Base-by-base conservation (phyloP, 352 stramenopile species). In the Phytophthora boehmeriae region DNA sequence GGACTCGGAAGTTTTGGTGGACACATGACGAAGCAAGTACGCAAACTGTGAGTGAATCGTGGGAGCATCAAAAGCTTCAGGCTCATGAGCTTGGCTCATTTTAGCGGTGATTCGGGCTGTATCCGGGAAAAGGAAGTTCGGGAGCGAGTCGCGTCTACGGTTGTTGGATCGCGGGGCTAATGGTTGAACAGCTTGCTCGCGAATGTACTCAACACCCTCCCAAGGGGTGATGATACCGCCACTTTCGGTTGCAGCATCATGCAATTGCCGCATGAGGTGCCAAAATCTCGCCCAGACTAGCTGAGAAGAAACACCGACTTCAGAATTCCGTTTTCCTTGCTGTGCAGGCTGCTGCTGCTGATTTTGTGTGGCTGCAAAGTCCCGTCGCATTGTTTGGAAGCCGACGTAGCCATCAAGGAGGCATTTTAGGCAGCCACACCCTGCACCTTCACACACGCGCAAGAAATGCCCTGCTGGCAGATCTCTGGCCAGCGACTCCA, bases 371-470 rank as follows among this genome's bases (percentile, higher is more conserved):
- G 57, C 19, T 22, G 48, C 62, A 39, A 82, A 79, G 27, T 92
- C 81, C 2, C 59, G 62, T 1, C 81, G 74, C 83, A 93, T 93
- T 32, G 73, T 77, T 66, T 93, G 83, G 51, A 94, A 92, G 17
- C 83, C 86, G 17, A 89, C 73, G 54, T 92, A 93, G 14, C 83
- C 80, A 62, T 95, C 83, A 6, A 95, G 66, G 32, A 95, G 80
- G 59, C 86, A 93, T 62, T 95, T 90, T 16, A 95, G 61, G 30
- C 83, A 95, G 20, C 86, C 86, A 23, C 86, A 95, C 4, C 86
- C 86, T 14, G 86, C 81, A 2, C 79, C 86, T 67, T 90, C 75
- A 20, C 86, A 95, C 8, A 76, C 56, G 8, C 82, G 81, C 1
- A 94, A 55, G 32, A 89, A 88, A 43, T 94, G 83, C 5, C 27